These are phyloP conservation scores for Botrytis medusae DNA, from an alignment of 2,329 filamentous ascomycete genomes.

Conservation along the genomic window DNA sequence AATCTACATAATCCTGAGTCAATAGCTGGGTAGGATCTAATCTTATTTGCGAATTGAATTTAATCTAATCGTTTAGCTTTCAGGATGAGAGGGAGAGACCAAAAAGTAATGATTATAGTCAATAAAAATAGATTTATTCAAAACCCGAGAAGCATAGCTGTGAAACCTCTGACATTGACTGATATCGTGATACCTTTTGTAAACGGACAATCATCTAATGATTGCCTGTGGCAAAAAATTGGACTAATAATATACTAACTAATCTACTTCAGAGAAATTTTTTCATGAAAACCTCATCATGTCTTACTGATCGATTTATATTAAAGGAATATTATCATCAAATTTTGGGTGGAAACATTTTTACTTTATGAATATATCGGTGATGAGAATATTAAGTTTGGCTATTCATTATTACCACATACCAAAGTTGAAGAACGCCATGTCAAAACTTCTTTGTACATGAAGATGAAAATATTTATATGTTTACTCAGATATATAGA, in stretches of 20 bases:
- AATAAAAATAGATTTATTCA: background rate
- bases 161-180: background rate
- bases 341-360: background rate
- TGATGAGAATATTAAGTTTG: background rate
- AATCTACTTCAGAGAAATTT: background rate
- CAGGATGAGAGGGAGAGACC: background rate
- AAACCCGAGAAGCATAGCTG: background rate
- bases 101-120: background rate
- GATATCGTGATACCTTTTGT: background rate
- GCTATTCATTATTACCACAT: background rate
- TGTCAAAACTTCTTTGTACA: background rate
- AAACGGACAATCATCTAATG: background rate
- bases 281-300: background rate
- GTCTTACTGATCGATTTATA: too few species aligned
- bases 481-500: background rate
- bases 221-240: background rate
- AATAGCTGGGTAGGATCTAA: background rate
- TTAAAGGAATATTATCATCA: background rate
- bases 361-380: background rate
- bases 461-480: too few species aligned
- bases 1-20: too few species aligned
- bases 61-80: background rate
- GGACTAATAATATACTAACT: accelerated
- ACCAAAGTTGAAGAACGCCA: background rate
- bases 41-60: background rate